Base-by-base conservation (phyloP, 2,329 filamentous ascomycete species). In the Aureobasidium musti region DNA sequence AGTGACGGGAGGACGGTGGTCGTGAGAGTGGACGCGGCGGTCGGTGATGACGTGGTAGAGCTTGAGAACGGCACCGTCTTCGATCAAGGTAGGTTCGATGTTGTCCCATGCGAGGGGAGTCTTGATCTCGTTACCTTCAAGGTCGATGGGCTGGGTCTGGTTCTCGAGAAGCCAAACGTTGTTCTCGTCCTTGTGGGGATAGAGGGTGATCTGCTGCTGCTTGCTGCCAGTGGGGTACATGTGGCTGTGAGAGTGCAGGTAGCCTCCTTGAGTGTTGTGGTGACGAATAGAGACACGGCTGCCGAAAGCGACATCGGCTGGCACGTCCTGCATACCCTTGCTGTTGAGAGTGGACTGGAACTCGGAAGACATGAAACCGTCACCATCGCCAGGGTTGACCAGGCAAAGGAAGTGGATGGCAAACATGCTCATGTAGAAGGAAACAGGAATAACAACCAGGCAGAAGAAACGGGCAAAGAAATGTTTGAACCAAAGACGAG, bases 301-400 rank as follows among this genome's bases (percentile, higher is more conserved):
- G 68, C 95, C 95, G 74, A 95, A 89, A 33, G 90, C 89, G 67
- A 99, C 90, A 79, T 99, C 93, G 35, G 91, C 95, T 1, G 95
- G 90, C 5, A 96, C 92, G 78, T 96, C 92, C 76, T 92, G 89
- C 95, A 99, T 99, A 63, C 87, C 89, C 83, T 98, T 99, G 74
- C 88, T 93, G 81, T 98, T 99, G 71, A 99, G 83, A 2, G 95
- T 98, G 37, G 95, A 91, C 81, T 99, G 95, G 83, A 99, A 99
- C 76, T 99, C 95, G 65, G 94, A 97, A 76, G 93, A 97, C 95
- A 99, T 99, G 83, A 99, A 99, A 65, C 95, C 95, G 78, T 99
- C 95, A 65, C 95, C 95, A 63, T 99, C 95, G 68, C 95, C 95
- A 33, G 95, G 95, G 80, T 99, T 99, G 68, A 89, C 86, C 49